A percentile compares a stretch with the other conserved stretches of the same genome.
Conservation (phyloP, 192 early-diverging fungal genomes). For the Entrophospora sp. region DNA sequence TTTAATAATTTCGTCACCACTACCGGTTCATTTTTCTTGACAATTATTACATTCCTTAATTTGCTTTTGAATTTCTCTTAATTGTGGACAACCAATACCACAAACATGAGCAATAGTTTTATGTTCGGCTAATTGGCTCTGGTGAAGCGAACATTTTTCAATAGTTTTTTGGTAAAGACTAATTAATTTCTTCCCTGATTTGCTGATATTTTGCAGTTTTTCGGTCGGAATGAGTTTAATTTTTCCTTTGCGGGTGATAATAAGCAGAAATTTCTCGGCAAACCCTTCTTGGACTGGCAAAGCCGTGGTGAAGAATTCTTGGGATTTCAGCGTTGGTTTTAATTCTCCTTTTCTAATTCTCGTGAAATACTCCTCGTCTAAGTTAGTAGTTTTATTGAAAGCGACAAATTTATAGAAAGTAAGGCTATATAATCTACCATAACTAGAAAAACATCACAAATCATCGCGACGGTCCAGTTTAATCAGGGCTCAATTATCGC, state of each 20-base stretch:
- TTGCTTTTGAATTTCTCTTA: constrained; percentile 4
- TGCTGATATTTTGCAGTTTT: background rate
- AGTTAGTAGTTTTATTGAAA: constrained; percentile 12
- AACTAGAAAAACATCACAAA: constrained; percentile 6
- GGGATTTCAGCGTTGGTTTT: constrained; percentile 5
- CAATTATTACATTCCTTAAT: constrained; percentile 12
- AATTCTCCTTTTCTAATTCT: background rate
- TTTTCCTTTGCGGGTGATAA: constrained; percentile 4
- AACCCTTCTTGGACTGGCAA: constrained; percentile 4
- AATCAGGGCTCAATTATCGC: background rate
- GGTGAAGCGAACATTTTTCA: constrained; percentile 12
- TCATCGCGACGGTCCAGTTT: background rate
- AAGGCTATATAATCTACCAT: background rate
- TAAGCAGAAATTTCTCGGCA: background rate
- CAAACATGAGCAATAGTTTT: constrained; percentile 3
- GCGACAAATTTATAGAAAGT: constrained; percentile 1
- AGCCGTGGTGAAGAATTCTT: constrained; percentile 1
- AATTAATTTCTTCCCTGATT: constrained; percentile 18
- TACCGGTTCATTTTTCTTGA: constrained; percentile 15
- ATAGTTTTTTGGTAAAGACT: constrained; percentile 15
- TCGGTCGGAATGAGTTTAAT: background rate
- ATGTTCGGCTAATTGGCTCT: constrained; percentile 1
- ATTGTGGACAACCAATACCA: constrained; percentile 2
- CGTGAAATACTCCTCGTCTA: constrained; percentile 5
- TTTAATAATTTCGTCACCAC: constrained; percentile 14